Evolutionary conservation across 768 basidiomycete species (phyloP).

Genomic region (Clitopilus hobsonii): DNA sequence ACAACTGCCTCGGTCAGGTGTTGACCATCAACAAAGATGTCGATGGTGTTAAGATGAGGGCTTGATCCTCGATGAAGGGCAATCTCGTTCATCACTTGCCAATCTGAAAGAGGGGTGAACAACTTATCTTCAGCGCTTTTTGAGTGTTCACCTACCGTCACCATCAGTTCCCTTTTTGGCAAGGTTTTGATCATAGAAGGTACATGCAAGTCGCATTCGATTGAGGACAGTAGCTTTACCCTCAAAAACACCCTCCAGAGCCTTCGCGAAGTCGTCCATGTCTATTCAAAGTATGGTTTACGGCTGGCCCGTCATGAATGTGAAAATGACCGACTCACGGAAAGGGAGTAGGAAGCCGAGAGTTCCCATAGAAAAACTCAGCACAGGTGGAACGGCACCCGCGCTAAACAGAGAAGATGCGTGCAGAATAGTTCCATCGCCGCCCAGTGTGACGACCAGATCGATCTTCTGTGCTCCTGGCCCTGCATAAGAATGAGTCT

Average conservation of each 20-base stretch:
- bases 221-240: conserved; percentile 81
- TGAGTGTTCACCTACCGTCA: conserved; percentile 42
- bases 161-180: conserved; percentile 50
- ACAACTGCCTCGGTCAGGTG: conserved; percentile 95
- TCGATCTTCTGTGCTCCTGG: conserved; percentile 63
- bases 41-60: conserved; percentile 89
- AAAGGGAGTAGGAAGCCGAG: conserved; percentile 92
- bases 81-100: conserved; percentile 98
- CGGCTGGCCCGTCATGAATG: background rate
- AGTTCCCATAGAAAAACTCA: conserved; percentile 91
- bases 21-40: conserved; percentile 91
- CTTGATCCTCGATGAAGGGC: conserved; percentile 88
- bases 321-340: conserved; percentile 50
- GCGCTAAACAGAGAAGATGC: conserved; percentile 87
- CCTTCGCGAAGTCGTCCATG: conserved; percentile 81
- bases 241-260: conserved; percentile 72
- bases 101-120: conserved; percentile 43
- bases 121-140: background rate
- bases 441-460: conserved; percentile 86
- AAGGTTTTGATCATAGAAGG: conserved; percentile 61
- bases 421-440: conserved; percentile 93
- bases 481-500: conserved; percentile 21
- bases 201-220: conserved; percentile 86
- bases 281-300: conserved; percentile 40
- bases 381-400: conserved; percentile 88